These are phyloP conservation scores for Pulicaria dysenterica DNA, from an alignment of 129 eudicot genomes.

Conservation along the genomic window DNA sequence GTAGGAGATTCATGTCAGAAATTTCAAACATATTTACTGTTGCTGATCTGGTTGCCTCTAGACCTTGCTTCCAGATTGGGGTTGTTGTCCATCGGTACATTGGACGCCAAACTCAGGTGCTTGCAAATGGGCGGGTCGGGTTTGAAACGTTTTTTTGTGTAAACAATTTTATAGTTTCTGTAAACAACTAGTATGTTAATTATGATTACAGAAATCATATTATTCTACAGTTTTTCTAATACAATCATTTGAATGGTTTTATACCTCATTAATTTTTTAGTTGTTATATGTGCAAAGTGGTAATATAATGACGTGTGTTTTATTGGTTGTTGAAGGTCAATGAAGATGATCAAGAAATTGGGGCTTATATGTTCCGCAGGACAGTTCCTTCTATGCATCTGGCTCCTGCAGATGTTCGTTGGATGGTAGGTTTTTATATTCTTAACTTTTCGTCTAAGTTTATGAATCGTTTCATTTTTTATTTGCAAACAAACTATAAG, in stretches of 20 bases:
- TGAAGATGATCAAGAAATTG: slow-evolving; percentile 93
- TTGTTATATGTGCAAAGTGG: not conserved
- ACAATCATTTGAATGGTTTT: no score
- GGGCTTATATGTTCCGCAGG: slow-evolving; percentile 95
- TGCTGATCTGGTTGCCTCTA: slow-evolving; percentile 77
- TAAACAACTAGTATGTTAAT: no score
- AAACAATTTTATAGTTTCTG: no score
- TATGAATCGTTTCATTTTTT: no score
- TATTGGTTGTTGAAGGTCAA: slow-evolving; percentile 58
- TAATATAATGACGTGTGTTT: slow-evolving; percentile 6
- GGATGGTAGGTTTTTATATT: slow-evolving; percentile 65
- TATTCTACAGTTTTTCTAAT: no score
- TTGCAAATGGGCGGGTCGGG: slow-evolving; percentile 6
- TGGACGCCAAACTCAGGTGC: slow-evolving; percentile 96
- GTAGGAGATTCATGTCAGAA: slow-evolving; percentile 62
- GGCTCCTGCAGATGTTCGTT: slow-evolving; percentile 80
- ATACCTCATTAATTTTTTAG: no score
- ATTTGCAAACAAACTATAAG: no score
- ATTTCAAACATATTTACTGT: slow-evolving; percentile 64
- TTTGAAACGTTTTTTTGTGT: not conserved
- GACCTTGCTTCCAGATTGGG: slow-evolving; percentile 87
- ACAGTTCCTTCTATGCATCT: slow-evolving; percentile 83
- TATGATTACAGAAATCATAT: not conserved
- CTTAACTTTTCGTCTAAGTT: not conserved
- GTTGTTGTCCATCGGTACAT: slow-evolving; percentile 81